These are phyloP conservation scores for Gastrolobium bilobum DNA, from an alignment of 306 rosid genomes.

Conservation along the genomic window DNA sequence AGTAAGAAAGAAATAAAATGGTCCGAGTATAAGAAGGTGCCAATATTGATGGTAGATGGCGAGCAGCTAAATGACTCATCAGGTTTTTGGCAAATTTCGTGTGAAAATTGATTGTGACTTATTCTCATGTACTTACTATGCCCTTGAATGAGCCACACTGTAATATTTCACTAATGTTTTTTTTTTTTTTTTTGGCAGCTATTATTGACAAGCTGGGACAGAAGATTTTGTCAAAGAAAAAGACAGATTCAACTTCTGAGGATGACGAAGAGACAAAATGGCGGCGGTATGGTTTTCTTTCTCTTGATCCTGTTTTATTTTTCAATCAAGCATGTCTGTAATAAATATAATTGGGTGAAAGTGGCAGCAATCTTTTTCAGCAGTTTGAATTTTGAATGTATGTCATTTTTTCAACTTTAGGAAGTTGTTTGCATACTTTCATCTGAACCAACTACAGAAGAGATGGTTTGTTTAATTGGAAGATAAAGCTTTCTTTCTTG, in stretches of 20 bases:
- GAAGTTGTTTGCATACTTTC: conserved; percentile 26
- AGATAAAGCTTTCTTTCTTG: conserved; percentile 33
- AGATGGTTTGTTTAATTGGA: conserved; percentile 31
- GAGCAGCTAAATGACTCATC: conserved; percentile 95
- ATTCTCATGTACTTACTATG: conserved; percentile 39
- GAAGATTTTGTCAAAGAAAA: conserved; percentile 62
- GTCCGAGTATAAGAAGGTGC: conserved; percentile 97
- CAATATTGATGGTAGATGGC: conserved; percentile 91
- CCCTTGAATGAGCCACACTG: background rate
- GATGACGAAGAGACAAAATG: conserved; percentile 91
- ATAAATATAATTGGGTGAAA: conserved; percentile 38
- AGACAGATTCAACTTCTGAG: conserved; percentile 50
- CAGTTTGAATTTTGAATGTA: conserved; percentile 25
- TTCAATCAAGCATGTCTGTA: conserved; percentile 31
- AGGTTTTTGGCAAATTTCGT: conserved; percentile 59
- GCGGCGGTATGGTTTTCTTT: conserved; percentile 72
- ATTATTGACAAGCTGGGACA: conserved; percentile 75
- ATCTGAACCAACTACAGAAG: conserved; percentile 15
- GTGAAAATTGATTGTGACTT: conserved; percentile 4
- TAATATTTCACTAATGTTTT: conserved; percentile 1
- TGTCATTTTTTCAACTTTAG: conserved; percentile 30
- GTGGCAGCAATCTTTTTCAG: background rate
- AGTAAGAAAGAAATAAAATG: conserved; percentile 97
- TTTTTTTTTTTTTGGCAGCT: conserved; percentile 55
- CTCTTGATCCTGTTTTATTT: conserved; percentile 22